Percentiles rank a stretch among this genome's conserved stretches.
phyloP scores from a whole-genome alignment of 164 flowering plant species.

The Annona cherimola region DNA sequence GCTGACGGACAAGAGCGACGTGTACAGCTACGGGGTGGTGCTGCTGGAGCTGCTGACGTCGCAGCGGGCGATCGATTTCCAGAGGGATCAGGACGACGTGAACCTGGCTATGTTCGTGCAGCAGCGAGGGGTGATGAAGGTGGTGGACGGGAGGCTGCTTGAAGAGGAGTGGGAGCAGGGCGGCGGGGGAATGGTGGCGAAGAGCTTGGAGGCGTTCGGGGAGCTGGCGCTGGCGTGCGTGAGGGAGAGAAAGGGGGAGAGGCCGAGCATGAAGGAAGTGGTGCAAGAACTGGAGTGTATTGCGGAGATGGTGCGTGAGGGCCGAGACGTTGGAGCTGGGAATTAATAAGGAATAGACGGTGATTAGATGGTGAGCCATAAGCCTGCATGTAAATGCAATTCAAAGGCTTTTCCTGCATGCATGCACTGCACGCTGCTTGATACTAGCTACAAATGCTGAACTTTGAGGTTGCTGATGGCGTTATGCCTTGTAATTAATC shows the following conservation, averaged over 20 bases:
- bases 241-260: conserved; percentile 50
- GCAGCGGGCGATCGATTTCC: conserved; percentile 53
- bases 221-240: conserved; percentile 55
- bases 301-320: background rate
- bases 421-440: background rate
- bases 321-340: background rate
- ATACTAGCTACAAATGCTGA: too few species aligned
- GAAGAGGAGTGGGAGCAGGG: conserved; percentile 17
- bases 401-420: background rate
- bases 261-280: conserved; percentile 62
- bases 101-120: conserved; percentile 44
- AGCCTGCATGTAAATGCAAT: background rate
- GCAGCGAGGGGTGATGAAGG: conserved; percentile 30
- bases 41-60: conserved; percentile 63
- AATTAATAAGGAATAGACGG: background rate
- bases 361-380: background rate
- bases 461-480: too few species aligned
- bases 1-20: conserved; percentile 69
- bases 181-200: background rate
- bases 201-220: conserved; percentile 26
- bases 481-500: too few species aligned
- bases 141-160: conserved; percentile 35
- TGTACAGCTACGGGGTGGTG: conserved; percentile 68
- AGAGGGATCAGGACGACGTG: conserved; percentile 43
- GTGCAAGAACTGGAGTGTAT: conserved; percentile 43